phyloP scores from a whole-genome alignment of 2,329 filamentous ascomycete species.

The Fusarium citri region DNA sequence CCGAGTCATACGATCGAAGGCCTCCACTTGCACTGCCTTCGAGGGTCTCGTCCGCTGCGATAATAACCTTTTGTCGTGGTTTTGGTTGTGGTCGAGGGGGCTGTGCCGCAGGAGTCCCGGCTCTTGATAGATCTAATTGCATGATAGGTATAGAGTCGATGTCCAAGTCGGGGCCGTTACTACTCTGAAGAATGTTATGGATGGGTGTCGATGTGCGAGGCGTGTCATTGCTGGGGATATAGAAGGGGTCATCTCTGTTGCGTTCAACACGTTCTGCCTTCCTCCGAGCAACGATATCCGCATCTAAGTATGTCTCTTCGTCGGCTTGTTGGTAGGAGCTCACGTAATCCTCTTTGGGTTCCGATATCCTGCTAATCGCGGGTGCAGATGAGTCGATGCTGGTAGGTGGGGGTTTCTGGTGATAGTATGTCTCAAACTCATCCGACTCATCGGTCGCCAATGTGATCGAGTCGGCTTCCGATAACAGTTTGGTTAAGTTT shows the following conservation, averaged over 20 bases:
- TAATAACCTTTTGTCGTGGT: conserved; percentile 70
- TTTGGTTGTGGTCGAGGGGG: conserved; percentile 54
- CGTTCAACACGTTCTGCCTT: conserved; percentile 83
- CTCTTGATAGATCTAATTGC: conserved; percentile 81
- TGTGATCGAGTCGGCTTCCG: conserved; percentile 63
- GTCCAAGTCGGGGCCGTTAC: conserved; percentile 83
- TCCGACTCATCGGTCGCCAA: conserved; percentile 67
- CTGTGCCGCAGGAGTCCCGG: conserved; percentile 49
- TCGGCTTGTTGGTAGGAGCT: conserved; percentile 70
- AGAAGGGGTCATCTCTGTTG: conserved; percentile 94
- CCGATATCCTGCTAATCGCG: conserved; percentile 65
- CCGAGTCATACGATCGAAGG: conserved; percentile 63
- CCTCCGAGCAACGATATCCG: conserved; percentile 78
- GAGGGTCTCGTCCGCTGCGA: conserved; percentile 80
- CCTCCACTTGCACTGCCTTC: conserved; percentile 63
- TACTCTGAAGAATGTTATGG: conserved; percentile 77
- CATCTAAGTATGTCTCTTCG: conserved; percentile 75
- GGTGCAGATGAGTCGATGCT: conserved; percentile 64
- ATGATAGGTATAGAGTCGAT: conserved; percentile 97
- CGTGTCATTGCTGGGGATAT: conserved; percentile 73
- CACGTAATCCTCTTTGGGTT: conserved; percentile 61
- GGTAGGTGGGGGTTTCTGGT: conserved; percentile 64
- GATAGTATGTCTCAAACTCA: conserved; percentile 76
- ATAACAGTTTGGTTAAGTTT: conserved; percentile 75
- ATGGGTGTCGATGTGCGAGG: conserved; percentile 79